phyloP scores from a whole-genome alignment of 768 basidiomycete genomes.

The Rubroboletus pulcherrimus region DNA sequence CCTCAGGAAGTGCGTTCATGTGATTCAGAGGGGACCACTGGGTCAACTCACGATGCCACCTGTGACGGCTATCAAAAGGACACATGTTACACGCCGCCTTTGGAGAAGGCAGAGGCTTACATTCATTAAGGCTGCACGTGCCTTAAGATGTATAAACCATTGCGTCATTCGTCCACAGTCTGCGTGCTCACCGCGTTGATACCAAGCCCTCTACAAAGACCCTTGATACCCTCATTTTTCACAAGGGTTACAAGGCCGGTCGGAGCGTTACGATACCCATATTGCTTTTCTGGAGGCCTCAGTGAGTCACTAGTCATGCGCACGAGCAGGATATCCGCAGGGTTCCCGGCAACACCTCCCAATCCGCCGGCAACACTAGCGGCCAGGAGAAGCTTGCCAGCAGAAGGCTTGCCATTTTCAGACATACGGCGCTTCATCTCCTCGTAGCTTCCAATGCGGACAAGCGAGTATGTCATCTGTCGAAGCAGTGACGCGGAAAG shows the following conservation, averaged over 20 bases:
- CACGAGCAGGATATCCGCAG: slow-evolving; percentile 70
- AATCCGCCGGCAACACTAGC: slow-evolving; percentile 73
- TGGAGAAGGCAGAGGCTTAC: slow-evolving; percentile 36
- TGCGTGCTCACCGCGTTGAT: slow-evolving; percentile 63
- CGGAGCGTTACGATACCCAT: slow-evolving; percentile 77
- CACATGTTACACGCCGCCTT: slow-evolving; percentile 2
- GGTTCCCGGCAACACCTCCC: slow-evolving; percentile 84
- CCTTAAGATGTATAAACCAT: slow-evolving; percentile 29
- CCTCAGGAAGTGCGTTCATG: not conserved
- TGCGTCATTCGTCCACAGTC: not conserved
- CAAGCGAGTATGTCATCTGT: slow-evolving; percentile 90
- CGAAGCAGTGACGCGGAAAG: slow-evolving; percentile 79
- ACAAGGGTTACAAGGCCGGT: slow-evolving; percentile 65
- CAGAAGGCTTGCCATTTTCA: slow-evolving; percentile 47
- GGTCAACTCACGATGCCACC: slow-evolving; percentile 69
- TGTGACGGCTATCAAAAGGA: slow-evolving; percentile 56
- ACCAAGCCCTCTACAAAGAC: slow-evolving; percentile 69
- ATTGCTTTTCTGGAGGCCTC: slow-evolving; percentile 68
- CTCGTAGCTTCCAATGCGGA: slow-evolving; percentile 81
- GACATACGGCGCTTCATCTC: slow-evolving; percentile 61
- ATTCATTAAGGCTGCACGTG: slow-evolving; percentile 71
- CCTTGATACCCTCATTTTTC: slow-evolving; percentile 64
- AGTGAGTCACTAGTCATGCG: slow-evolving; percentile 87
- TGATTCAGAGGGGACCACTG: not conserved
- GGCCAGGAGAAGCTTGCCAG: slow-evolving; percentile 54